phyloP scores from a whole-genome alignment of 768 basidiomycete species.

The Kwoniella sp. region DNA sequence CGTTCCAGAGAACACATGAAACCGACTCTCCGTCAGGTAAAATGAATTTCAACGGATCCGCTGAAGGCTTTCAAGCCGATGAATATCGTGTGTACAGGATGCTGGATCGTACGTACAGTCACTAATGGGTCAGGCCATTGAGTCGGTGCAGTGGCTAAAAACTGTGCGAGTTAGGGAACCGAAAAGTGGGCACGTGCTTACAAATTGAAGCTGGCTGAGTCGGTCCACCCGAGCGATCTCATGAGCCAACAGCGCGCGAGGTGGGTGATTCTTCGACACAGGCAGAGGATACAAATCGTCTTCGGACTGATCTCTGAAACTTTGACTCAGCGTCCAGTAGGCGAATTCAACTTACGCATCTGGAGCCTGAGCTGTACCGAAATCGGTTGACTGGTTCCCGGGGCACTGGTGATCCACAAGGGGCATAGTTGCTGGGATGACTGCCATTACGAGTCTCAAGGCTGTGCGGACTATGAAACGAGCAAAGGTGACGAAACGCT shows the following conservation, averaged over 20 bases:
- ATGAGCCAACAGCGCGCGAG: slow-evolving; percentile 29
- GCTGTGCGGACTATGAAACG: too few relatives aligned
- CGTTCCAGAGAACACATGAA: slow-evolving; percentile 85
- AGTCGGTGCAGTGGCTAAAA: slow-evolving; percentile 44
- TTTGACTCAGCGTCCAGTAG: background rate
- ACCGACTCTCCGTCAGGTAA: slow-evolving; percentile 81
- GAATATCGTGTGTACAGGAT: background rate
- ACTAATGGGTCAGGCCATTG: slow-evolving; percentile 12
- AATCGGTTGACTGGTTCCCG: slow-evolving; percentile 1
- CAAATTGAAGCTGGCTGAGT: slow-evolving; percentile 40
- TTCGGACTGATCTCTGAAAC: slow-evolving; percentile 10
- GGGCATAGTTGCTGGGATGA: too few relatives aligned
- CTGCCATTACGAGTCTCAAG: too few relatives aligned
- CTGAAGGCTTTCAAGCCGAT: background rate
- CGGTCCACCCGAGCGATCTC: slow-evolving; percentile 37
- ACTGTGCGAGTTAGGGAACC: too few relatives aligned
- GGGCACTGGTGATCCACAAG: too few relatives aligned
- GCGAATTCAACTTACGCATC: background rate
- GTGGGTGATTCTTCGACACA: slow-evolving; percentile 20
- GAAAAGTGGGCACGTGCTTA: slow-evolving; percentile 16
- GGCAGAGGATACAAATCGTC: slow-evolving; percentile 39
- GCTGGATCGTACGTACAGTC: slow-evolving; percentile 2
- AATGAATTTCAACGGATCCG: slow-evolving; percentile 56
- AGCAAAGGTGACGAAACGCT: too few relatives aligned
- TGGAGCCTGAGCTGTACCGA: too few relatives aligned